Evolutionary conservation across 257 asterid genomes (phyloP).

Genomic region (Cynanchum wilfordii): DNA sequence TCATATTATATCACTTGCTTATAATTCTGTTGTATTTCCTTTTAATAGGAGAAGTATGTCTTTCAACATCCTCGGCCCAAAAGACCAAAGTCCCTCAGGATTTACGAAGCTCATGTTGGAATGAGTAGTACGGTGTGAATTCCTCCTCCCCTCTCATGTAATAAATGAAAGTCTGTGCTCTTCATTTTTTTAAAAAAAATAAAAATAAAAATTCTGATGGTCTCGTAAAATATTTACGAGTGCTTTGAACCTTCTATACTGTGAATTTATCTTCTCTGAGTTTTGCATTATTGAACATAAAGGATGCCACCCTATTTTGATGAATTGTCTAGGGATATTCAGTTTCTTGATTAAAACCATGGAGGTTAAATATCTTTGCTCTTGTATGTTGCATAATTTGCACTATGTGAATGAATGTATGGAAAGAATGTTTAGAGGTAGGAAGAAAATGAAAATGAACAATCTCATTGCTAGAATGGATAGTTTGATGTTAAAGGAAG

Average conservation of each 20-base stretch:
- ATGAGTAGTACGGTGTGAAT: conserved; percentile 95
- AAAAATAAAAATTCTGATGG: background rate
- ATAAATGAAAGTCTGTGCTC: conserved; percentile 14
- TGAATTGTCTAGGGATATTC: background rate
- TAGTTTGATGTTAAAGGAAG: background rate
- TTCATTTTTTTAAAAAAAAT: background rate
- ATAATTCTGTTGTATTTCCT: conserved; percentile 6
- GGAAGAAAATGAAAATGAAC: background rate
- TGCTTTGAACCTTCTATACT: background rate
- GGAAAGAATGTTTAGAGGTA: background rate
- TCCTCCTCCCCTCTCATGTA: conserved; percentile 26
- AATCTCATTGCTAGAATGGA: background rate
- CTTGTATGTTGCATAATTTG: too few species aligned
- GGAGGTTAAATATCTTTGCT: too few species aligned
- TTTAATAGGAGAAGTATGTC: conserved; percentile 61
- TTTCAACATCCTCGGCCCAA: conserved; percentile 85
- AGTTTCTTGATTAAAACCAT: background rate
- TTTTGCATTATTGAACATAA: background rate
- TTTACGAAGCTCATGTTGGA: conserved; percentile 92
- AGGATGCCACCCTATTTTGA: background rate
- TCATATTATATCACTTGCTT: background rate
- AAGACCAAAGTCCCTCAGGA: conserved; percentile 85
- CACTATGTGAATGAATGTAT: too few species aligned
- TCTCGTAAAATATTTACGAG: background rate
- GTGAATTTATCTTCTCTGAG: background rate